Base-by-base conservation (phyloP, 768 basidiomycete genomes). In the Pulveroboletus frians region DNA sequence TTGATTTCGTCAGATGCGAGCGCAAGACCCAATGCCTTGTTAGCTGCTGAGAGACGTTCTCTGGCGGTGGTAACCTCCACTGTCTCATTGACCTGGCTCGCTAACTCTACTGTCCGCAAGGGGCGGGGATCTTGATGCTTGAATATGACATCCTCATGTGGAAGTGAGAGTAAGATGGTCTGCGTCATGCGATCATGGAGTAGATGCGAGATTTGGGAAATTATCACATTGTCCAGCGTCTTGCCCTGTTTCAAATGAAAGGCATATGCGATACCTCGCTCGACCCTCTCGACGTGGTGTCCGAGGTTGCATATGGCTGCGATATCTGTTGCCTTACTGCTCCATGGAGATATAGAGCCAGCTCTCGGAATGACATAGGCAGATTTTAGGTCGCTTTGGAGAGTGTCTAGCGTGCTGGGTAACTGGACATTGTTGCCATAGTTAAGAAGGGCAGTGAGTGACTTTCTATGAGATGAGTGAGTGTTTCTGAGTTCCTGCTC, bases 141-240 rank as follows among this genome's bases (percentile, higher is more conserved):
- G 59, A 90, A 89, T 46, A 89, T 64, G 7, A 66, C 58, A 5
- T 73, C 68, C 55, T 84, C 77, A 7, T 76, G 60, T 2, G 94
- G 94, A 1, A 76, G 64, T 1, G 74, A 58, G 38, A 80, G 68
- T 52, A 79, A 77, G 13, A 88, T 73, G n/a, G 75, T 67, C 66
- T 98, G 93, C 0, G 94, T 98, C 96, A 99, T 99, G 38, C 95
- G 85, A 69, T 99, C 96, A 69, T 96, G 89, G 29, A 98, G 76
- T 46, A 87, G 73, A 52, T 83, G 78, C 1, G 84, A 73, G 51
- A 92, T 80, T 2, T 63, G 54, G n/a, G 68, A 65, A 31, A 93
- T 57, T 26, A 80, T 70, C 0, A 73, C 62, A 17, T 73, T 60
- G 11, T 73, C 70, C 46, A 90, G 64, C 9, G 51, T 51, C 7